Evolutionary conservation across 2,329 filamentous ascomycete species (phyloP), one percentile per base, ranked within the genome.

Genomic region (Hymenoscyphus occultus): DNA sequence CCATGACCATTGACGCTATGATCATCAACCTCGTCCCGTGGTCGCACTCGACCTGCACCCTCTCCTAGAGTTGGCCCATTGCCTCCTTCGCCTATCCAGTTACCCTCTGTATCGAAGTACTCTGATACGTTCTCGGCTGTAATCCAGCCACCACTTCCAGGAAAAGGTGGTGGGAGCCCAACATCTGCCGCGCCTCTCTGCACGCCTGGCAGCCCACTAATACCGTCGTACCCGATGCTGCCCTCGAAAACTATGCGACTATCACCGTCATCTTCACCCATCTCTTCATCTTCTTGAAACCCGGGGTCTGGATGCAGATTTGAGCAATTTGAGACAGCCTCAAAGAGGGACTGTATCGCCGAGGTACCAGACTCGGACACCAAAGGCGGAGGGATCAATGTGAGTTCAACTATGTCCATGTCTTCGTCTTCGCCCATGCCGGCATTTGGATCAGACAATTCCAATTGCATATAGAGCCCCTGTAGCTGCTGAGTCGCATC

Each of bases 101-200:
- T 93, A 2, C 92, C 92, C 9, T 93, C 84, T 67, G 84, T 87
- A 71, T 95, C 91, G 77, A 95, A 91, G 74, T 87, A 96, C 71
- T 96, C 86, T 69, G 90, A 82, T 75, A 96, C 88, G 72, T 97
- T 98, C 64, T 97, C 94, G 9, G 91, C 90, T 16, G 94, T 98
- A 74, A 98, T 93, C 91, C 91, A 94, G 0, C 90, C 90, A 0
- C 85, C 86, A 60, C 90, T 91, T 1, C 90, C 90, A 0, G 90
- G 89, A 76, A 90, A 85, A 0, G 87, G 84, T 1, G 86, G 86
- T n/a, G 87, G 87, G 31, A 89, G 73, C 1, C 81, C 83, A 0
- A 84, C 84, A 63, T 80, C 77, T 5, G 71, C 71, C 13, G 77
- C 76, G 16, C 83, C 83, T 48, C 77, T 78, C 61, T 85, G 76